Evolutionary conservation across 371 early-diverging fungal species (phyloP).

Genomic region (Zopfochytrium polystomum): DNA sequence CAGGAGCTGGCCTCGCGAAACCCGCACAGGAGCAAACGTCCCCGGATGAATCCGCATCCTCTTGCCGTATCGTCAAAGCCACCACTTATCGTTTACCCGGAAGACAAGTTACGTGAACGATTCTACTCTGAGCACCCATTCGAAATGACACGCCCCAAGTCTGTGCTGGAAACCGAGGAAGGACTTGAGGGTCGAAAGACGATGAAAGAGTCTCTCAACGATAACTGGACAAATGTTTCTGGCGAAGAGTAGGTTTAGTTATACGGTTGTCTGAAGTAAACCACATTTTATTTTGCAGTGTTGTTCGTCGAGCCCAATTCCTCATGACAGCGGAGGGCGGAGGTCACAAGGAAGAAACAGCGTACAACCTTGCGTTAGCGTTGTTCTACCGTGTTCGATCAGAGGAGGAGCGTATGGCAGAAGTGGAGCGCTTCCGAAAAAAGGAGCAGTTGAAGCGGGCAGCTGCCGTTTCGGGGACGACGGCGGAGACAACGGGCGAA

Average conservation of each 20-base stretch:
- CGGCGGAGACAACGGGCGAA: too few species aligned
- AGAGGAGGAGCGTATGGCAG: neutral
- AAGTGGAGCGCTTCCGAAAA: neutral
- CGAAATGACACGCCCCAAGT: neutral
- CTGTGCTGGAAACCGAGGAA: neutral
- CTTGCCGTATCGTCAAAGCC: neutral
- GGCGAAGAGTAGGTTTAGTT: conserved; percentile 6
- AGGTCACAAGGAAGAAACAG: neutral
- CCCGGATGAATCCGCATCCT: neutral
- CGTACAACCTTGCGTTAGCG: conserved; percentile 10
- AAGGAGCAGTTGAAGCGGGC: too few species aligned
- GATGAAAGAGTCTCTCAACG: neutral
- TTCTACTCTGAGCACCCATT: neutral
- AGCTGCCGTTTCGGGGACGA: too few species aligned
- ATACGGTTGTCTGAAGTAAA: neutral
- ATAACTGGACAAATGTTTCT: neutral
- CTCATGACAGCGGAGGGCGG: conserved; percentile 2
- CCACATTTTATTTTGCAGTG: conserved; percentile 8
- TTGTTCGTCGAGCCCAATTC: conserved; percentile 3
- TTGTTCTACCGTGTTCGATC: conserved; percentile 3
- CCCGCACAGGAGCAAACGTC: neutral
- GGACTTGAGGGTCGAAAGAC: neutral
- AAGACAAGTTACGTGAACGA: neutral
- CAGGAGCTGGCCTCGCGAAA: neutral
- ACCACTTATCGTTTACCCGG: neutral